A percentile compares a stretch with the other conserved stretches of the same genome.
These are phyloP conservation scores for Penicillium glabrum DNA, from an alignment of 2,329 filamentous ascomycete species.

Conservation along the genomic window DNA sequence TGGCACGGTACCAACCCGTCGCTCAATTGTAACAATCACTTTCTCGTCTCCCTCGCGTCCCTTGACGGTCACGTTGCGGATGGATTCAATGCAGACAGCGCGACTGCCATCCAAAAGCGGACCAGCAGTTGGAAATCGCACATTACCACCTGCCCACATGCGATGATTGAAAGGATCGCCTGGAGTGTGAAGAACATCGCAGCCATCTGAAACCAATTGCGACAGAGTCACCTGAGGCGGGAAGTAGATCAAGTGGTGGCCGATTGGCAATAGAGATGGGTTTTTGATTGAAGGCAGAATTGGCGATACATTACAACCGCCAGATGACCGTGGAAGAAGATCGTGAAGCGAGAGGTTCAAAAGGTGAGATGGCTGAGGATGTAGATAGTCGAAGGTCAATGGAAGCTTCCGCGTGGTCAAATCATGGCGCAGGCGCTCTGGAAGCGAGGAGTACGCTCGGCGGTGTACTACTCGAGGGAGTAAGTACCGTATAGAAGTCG, in stretches of 20 bases:
- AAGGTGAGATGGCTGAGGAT: constrained; percentile 63
- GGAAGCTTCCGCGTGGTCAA: constrained; percentile 52
- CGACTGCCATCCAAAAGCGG: constrained; percentile 36
- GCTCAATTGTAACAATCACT: constrained; percentile 61
- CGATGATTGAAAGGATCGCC: constrained; percentile 70
- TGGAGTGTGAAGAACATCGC: constrained; percentile 76
- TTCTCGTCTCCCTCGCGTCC: constrained; percentile 55
- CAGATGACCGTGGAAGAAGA: constrained; percentile 45
- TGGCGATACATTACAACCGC: constrained; percentile 26
- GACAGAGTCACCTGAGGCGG: constrained; percentile 65
- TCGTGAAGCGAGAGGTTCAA: constrained; percentile 63
- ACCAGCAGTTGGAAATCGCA: constrained; percentile 52
- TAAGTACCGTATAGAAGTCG: neutral
- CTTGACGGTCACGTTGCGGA: constrained; percentile 51
- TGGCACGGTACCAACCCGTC: constrained; percentile 46
- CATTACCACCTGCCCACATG: constrained; percentile 83
- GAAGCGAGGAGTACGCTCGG: constrained; percentile 33
- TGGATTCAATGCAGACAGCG: constrained; percentile 48
- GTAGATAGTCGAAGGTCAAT: constrained; percentile 56
- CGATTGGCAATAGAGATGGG: constrained; percentile 39
- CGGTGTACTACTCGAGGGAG: neutral
- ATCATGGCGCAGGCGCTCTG: constrained; percentile 40
- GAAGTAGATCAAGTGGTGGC: constrained; percentile 86
- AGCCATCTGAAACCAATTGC: constrained; percentile 75
- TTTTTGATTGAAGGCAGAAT: constrained; percentile 35